Percentiles rank a stretch among this genome's conserved stretches.
phyloP scores from a whole-genome alignment of 345 rosid species.

The Gossypium australe region DNA sequence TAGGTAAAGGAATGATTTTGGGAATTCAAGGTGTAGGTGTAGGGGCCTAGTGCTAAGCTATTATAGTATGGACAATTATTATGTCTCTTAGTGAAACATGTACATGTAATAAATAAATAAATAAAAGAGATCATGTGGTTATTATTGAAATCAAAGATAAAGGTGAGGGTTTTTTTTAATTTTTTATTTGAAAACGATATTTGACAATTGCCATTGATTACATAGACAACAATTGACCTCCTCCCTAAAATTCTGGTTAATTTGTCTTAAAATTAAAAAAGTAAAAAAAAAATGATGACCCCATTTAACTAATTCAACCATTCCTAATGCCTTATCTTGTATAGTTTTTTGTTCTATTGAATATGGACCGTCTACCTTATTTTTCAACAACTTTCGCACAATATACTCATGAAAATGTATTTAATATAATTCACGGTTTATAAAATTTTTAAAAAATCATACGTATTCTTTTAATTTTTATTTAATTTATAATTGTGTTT shows the following conservation, averaged over 20 bases:
- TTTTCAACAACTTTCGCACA: not conserved
- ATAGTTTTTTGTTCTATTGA: not conserved
- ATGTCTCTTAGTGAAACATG: constrained; percentile 1
- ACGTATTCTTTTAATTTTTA: no score
- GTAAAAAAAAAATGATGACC: not conserved
- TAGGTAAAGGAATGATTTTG: not conserved
- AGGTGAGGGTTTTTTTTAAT: not conserved
- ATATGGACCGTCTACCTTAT: not conserved
- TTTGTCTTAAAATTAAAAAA: not conserved
- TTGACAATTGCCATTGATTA: constrained; percentile 3
- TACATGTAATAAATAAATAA: not conserved
- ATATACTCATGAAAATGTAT: not conserved
- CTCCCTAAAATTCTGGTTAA: not conserved
- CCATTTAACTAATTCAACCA: not conserved
- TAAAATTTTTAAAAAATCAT: no score
- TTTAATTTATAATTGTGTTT: no score
- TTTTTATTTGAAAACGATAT: not conserved
- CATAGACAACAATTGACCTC: constrained; percentile 1
- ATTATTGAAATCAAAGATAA: not conserved
- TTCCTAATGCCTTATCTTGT: not conserved
- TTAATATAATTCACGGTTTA: no score
- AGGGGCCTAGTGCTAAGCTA: not conserved
- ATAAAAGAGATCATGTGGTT: not conserved
- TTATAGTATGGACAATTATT: not conserved
- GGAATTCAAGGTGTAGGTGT: not conserved